Conservation (phyloP, 108 stramenopile genomes). For the Fragilariopsis cylindrus region DNA sequence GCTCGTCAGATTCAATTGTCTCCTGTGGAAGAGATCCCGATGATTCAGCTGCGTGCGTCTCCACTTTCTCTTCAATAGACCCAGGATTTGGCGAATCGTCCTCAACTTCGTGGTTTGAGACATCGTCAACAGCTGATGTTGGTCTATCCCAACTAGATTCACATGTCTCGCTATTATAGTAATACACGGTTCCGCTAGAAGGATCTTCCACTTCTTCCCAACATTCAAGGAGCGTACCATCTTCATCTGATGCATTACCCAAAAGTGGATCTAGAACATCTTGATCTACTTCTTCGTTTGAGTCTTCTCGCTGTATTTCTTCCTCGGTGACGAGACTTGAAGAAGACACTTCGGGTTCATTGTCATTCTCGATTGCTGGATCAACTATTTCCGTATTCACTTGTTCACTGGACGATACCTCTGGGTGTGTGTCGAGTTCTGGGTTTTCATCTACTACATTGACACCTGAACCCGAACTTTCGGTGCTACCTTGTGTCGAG, state of each 20-base stretch:
- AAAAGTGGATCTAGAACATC: too few relatives aligned
- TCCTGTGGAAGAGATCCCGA: background rate
- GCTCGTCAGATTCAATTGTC: background rate
- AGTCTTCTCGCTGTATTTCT: too few relatives aligned
- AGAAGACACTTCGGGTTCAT: background rate
- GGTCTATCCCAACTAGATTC: conserved; percentile 62
- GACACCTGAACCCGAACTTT: background rate
- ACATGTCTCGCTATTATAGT: conserved; percentile 42
- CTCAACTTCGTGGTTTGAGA: background rate
- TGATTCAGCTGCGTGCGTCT: conserved; percentile 9
- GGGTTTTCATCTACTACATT: too few relatives aligned
- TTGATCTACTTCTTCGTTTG: too few relatives aligned
- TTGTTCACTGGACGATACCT: background rate
- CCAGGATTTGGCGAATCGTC: conserved; percentile 36
- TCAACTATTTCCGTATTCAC: background rate
- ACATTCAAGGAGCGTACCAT: conserved; percentile 45
- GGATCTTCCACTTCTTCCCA: conserved; percentile 66
- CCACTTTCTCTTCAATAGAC: conserved; percentile 34
- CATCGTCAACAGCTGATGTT: background rate
- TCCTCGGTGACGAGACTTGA: too few relatives aligned
- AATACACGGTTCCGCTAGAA: conserved; percentile 53
- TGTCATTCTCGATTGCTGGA: background rate
- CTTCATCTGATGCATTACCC: background rate
- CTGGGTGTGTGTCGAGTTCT: too few relatives aligned
- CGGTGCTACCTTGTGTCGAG: background rate